Conservation (phyloP, 2,329 filamentous ascomycete genomes). For the Aureobasidium vineae region DNA sequence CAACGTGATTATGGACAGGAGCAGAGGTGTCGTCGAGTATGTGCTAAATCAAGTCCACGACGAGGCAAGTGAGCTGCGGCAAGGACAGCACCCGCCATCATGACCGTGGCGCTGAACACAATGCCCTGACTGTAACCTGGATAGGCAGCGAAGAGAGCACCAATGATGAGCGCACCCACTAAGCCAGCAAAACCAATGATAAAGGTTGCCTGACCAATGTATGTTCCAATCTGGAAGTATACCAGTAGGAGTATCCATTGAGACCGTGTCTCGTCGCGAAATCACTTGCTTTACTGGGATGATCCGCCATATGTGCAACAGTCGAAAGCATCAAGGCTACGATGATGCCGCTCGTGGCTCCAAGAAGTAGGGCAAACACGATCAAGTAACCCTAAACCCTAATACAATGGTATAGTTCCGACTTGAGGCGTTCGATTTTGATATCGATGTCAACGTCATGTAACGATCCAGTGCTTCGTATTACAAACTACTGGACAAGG, state of each 20-base stretch:
- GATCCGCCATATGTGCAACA: constrained; percentile 2
- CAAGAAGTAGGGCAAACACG: constrained; percentile 14
- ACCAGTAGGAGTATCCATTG: neutral
- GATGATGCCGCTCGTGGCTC: constrained; percentile 23
- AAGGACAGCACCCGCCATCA: neutral
- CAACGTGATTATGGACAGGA: no score
- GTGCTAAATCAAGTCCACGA: no score
- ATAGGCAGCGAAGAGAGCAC: constrained; percentile 11
- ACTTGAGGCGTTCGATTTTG: no score
- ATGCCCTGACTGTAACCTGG: neutral
- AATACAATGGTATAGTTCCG: no score
- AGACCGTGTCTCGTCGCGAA: neutral
- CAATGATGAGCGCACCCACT: constrained; percentile 20
- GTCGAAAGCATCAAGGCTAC: constrained; percentile 5
- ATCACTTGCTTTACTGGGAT: constrained; percentile 4
- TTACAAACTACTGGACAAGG: no score
- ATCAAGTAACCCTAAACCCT: no score
- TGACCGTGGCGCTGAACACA: neutral
- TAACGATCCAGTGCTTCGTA: no score
- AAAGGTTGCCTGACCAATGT: constrained; percentile 22
- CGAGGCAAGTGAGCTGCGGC: no score
- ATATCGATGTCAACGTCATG: no score
- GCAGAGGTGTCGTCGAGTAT: no score
- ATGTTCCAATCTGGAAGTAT: neutral
- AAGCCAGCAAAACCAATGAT: constrained; percentile 24